Evolutionary conservation across 257 asterid genomes (phyloP), one percentile per base, ranked within the genome.

Genomic region (Solanum bukasovii): DNA sequence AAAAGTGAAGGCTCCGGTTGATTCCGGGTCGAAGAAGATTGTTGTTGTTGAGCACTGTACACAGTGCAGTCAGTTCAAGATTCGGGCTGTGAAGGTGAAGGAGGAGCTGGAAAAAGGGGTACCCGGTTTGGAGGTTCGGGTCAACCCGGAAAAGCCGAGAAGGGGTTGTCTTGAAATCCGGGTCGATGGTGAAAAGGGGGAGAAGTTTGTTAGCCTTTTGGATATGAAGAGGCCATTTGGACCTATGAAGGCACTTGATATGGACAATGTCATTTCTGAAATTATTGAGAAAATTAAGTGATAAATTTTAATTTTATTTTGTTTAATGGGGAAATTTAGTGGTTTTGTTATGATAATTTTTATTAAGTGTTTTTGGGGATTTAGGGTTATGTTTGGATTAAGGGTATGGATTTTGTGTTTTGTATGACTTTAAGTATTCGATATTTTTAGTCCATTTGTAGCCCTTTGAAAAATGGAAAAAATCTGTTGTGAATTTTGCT

Each of bases 91-190:
- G 9, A 89, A 79, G 63, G 98, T 95, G 81, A 95, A 94, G 88
- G 49, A 86, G 1, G 99, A 90, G 79, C 16, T 96, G 90, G 96
- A 96, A 92, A 86, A 92, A 25, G 93, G 84, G 2, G 91, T 94
- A 1, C 86, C 35, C 40, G 97, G 92, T 4, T 93, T 96, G 72
- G 91, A 90, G 18, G 96, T 96, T 5, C 61, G 93, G 90, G 89
- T 96, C 88, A 96, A 95, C 94, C 95, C 95, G 0, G 98, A 93
- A 86, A 94, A 95, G 86, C 98, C 98, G 0, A 93, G 99, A 56
- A 91, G 91, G 90, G 99, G 98, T 12, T 97, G 99, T 89, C 95
- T 97, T 61, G 99, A 97, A 16, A 90, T 97, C 31, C 93, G 99
- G 2, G 94, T 93, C 56, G 94, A 91, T 23, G 91, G 94, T 12